Evolutionary conservation across 2,329 filamentous ascomycete species (phyloP).

Genomic region (Didymosphaeria variabile): DNA sequence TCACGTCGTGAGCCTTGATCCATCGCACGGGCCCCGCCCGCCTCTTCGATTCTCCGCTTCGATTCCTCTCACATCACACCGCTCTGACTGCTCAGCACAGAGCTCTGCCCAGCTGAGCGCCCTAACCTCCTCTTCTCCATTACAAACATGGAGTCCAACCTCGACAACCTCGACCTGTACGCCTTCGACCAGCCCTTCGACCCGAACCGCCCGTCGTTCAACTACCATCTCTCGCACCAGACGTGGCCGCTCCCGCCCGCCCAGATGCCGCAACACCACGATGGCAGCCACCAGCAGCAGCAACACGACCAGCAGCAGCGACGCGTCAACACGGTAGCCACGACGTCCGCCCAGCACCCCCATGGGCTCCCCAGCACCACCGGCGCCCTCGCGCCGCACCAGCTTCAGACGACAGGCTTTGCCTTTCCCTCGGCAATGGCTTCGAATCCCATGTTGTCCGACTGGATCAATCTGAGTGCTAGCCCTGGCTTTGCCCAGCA

Average conservation of each 20-base stretch:
- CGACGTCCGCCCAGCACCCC: slow-evolving; percentile 30
- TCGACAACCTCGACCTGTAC: slow-evolving; percentile 52
- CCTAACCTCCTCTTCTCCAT: slow-evolving; percentile 30
- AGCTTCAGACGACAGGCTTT: slow-evolving; percentile 45
- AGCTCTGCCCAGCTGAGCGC: slow-evolving; percentile 44
- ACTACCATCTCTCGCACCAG: slow-evolving; percentile 37
- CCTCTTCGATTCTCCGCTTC: slow-evolving; percentile 24
- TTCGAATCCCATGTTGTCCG: slow-evolving; percentile 47
- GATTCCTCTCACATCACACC: slow-evolving; percentile 37
- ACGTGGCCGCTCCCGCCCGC: slow-evolving; percentile 51
- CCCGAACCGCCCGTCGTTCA: slow-evolving; percentile 43
- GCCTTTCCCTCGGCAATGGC: slow-evolving; percentile 45
- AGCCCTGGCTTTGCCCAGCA: slow-evolving; percentile 42
- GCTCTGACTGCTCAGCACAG: slow-evolving; percentile 39
- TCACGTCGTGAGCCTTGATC: slow-evolving; percentile 23
- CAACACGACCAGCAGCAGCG: slow-evolving; percentile 34
- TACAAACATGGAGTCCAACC: slow-evolving; percentile 54
- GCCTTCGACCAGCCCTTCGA: slow-evolving; percentile 52
- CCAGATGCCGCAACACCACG: slow-evolving; percentile 42
- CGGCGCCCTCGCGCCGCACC: slow-evolving; percentile 44
- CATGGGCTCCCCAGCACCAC: slow-evolving; percentile 35
- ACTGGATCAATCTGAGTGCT: slow-evolving; percentile 56
- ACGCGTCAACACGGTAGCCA: slow-evolving; percentile 39
- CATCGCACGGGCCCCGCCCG: slow-evolving; percentile 24
- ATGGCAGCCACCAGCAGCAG: slow-evolving; percentile 28